Evolutionary conservation across 2,329 filamentous ascomycete species (phyloP).

Genomic region (Davidsoniella neocaledoniae): DNA sequence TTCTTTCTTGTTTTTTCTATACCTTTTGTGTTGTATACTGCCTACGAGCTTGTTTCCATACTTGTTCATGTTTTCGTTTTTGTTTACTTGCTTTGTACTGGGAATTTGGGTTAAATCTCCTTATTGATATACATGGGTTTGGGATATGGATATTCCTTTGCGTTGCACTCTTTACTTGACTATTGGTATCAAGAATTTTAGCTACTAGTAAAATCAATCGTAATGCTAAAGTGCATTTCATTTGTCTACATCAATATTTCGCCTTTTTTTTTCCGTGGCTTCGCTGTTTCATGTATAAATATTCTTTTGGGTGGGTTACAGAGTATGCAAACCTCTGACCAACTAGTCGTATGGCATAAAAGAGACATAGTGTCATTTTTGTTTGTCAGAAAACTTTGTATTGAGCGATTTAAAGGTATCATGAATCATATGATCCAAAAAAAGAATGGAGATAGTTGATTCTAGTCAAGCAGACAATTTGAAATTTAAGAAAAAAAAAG

Average conservation of each 20-base stretch:
- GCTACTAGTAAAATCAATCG: too few species aligned
- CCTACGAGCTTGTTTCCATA: background rate
- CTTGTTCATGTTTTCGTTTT: background rate
- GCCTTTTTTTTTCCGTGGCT: background rate
- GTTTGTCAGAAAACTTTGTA: too few species aligned
- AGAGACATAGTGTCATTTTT: too few species aligned
- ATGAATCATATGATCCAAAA: too few species aligned
- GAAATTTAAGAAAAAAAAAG: background rate
- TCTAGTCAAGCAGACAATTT: too few species aligned
- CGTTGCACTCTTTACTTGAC: too few species aligned
- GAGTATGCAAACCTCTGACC: background rate
- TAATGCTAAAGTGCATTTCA: background rate
- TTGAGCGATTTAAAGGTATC: too few species aligned
- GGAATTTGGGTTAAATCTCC: background rate
- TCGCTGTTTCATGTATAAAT: background rate
- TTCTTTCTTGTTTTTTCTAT: background rate
- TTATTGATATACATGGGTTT: too few species aligned
- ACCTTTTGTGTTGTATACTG: background rate
- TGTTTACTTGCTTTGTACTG: background rate
- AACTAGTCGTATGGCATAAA: background rate
- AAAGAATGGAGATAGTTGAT: too few species aligned
- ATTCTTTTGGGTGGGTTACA: background rate
- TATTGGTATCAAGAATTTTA: too few species aligned
- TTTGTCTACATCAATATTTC: background rate
- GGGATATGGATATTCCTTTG: too few species aligned